These are phyloP conservation scores for Coemansia sp. DNA, from an alignment of 192 early-diverging fungal species.

Conservation along the genomic window DNA sequence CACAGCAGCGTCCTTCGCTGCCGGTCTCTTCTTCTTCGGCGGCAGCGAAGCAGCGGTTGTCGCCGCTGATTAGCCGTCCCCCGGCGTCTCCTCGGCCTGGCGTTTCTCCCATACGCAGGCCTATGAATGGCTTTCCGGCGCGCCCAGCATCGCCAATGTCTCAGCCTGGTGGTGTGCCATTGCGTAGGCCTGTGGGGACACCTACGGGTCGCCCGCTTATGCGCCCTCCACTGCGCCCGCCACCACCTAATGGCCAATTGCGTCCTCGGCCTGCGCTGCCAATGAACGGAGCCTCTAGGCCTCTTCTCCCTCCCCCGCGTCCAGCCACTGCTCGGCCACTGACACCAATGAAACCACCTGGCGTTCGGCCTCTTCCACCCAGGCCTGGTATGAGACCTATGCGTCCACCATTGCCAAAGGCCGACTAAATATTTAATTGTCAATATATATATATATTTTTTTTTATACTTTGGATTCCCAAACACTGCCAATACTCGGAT, in stretches of 20 bases:
- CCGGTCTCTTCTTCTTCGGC: too few species aligned
- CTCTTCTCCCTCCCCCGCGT: neutral
- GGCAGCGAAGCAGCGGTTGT: constrained; percentile 4
- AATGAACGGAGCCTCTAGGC: neutral
- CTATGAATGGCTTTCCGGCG: neutral
- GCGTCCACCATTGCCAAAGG: neutral
- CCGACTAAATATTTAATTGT: neutral
- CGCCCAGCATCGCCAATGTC: neutral
- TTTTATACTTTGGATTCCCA: constrained; percentile 32
- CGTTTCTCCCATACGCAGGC: neutral
- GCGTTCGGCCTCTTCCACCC: neutral
- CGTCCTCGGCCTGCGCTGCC: neutral
- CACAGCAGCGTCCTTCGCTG: too few species aligned
- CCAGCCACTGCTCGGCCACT: neutral
- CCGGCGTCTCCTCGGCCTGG: neutral
- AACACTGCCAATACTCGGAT: constrained; percentile 35
- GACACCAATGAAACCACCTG: neutral
- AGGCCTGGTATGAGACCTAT: neutral
- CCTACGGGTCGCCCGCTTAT: neutral
- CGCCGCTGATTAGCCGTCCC: neutral
- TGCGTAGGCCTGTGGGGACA: neutral
- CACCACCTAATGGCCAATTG: neutral
- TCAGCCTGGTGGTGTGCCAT: neutral
- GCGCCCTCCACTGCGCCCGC: constrained; percentile 7
- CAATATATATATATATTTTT: neutral